Evolutionary conservation across 306 rosid genomes (phyloP).

Genomic region (Echinosophora koreensis): DNA sequence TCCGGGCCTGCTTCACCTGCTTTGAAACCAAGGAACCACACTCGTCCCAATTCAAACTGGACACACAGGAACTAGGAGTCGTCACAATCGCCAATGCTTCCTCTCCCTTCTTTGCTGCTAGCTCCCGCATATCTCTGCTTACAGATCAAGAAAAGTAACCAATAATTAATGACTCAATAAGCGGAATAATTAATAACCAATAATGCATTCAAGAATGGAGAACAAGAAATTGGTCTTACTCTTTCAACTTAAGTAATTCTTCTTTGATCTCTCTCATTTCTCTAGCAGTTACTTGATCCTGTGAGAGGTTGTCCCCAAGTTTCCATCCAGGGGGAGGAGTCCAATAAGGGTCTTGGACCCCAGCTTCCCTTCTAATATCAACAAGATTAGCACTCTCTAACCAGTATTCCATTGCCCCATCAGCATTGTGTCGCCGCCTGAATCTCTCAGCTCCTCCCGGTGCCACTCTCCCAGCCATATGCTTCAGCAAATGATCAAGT

Average conservation of each 20-base stretch:
- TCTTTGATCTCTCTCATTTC: slow-evolving; percentile 64
- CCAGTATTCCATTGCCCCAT: slow-evolving; percentile 97
- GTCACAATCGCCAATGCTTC: slow-evolving; percentile 54
- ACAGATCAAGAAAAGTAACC: not conserved
- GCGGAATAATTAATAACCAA: not conserved
- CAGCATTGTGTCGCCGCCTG: slow-evolving; percentile 81
- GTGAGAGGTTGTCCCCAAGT: slow-evolving; percentile 77
- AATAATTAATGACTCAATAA: not conserved
- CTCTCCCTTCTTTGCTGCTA: slow-evolving; percentile 53
- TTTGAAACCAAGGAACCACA: slow-evolving; percentile 44
- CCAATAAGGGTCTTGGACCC: slow-evolving; percentile 90
- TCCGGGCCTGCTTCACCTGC: slow-evolving; percentile 55
- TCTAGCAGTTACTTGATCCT: slow-evolving; percentile 59
- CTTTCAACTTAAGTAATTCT: slow-evolving; percentile 66
- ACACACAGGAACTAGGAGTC: slow-evolving; percentile 52
- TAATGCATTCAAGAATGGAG: not conserved
- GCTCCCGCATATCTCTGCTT: slow-evolving; percentile 58
- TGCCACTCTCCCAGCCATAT: slow-evolving; percentile 92
- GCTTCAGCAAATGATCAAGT: slow-evolving; percentile 90
- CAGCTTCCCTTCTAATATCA: slow-evolving; percentile 71
- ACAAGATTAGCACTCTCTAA: slow-evolving; percentile 82
- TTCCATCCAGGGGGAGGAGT: slow-evolving; percentile 89
- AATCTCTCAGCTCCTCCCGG: slow-evolving; percentile 84
- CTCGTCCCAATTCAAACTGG: slow-evolving; percentile 52
- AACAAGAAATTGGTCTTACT: slow-evolving; percentile 48